Evolutionary conservation across 2,329 filamentous ascomycete species (phyloP).

Genomic region (Fusarium tricinctum): DNA sequence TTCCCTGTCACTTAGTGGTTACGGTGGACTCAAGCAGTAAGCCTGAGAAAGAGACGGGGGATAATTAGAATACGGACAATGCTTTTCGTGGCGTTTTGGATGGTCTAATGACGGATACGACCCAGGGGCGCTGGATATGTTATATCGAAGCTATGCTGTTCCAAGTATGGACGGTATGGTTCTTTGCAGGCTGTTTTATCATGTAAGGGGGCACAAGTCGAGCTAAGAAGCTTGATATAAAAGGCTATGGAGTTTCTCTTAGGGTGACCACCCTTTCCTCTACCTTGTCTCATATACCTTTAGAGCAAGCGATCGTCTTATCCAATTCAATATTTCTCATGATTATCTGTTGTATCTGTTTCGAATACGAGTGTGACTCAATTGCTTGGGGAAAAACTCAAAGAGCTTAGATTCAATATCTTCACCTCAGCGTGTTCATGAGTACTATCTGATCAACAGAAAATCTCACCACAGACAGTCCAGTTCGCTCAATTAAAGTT

Average conservation of each 20-base stretch:
- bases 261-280: constrained; percentile 29
- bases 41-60: constrained; percentile 21
- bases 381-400: neutral
- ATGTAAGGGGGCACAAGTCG: constrained; percentile 19
- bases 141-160: constrained; percentile 28
- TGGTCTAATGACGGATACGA: constrained; percentile 49
- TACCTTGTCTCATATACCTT: constrained; percentile 46
- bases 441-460: constrained; percentile 28
- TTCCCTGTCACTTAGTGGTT: neutral
- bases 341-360: constrained; percentile 3
- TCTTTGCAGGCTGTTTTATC: constrained; percentile 16
- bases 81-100: constrained; percentile 47
- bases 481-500: constrained; percentile 9
- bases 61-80: constrained; percentile 28
- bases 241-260: constrained; percentile 39
- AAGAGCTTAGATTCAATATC: neutral
- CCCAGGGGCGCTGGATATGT: constrained; percentile 41
- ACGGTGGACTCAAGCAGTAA: neutral
- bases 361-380: neutral
- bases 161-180: constrained; percentile 13
- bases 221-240: constrained; percentile 28
- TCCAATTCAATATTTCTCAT: constrained; percentile 37
- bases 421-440: neutral
- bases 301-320: constrained; percentile 48
- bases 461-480: constrained; percentile 1